Base-by-base conservation (phyloP, 495 filamentous ascomycete species). In the Lasiosphaeris hirsuta region DNA sequence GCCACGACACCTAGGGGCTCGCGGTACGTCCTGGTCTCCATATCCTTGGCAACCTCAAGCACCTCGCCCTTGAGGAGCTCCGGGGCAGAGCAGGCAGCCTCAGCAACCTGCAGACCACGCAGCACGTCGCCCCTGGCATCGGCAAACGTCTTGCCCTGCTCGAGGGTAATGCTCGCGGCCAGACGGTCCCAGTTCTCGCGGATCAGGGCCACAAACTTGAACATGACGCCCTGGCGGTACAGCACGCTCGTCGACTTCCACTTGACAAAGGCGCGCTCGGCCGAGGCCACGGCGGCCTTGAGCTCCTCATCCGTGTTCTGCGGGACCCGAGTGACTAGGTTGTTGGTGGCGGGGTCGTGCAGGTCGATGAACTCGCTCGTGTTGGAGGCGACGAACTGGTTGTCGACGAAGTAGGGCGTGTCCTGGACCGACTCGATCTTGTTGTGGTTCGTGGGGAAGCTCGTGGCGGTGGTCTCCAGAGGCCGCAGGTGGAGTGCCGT, bases 81-180 rank as follows among this genome's bases (percentile, higher is more conserved):
- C 7, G 94, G 94, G 62, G 96, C 96, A 35, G 88, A 90, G 66
- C 92, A 97, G 33, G 93, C 90, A 15, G 91, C 93, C 79, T 99
- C 94, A 9, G 94, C 94, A 42, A 99, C 94, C 79, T 99, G 94
- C 61, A 99, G 77, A 40, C 94, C 94, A 52, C 94, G 84, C 55
- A 99, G 84, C 13, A 99, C 94, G 74, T 99, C 94, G 54, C 94
- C 94, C 74, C 83, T 89, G 49, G 94, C 92, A 76, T 99, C 94
- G 52, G 89, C 89, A 72, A 97, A 91, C 3, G 95, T 97, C 82
- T 99, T 99, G 64, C 94, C 94, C 76, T 99, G 94, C 78, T 99
- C 94, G 48, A 97, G 79, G 14, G 93, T 97, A 68, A 99, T 99
- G 68, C 87, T 93, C 4, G 94, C 90, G 14, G 94, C 95, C 59